These are phyloP conservation scores for Backusella psychrophila DNA, from an alignment of 192 early-diverging fungal species.

Conservation along the genomic window DNA sequence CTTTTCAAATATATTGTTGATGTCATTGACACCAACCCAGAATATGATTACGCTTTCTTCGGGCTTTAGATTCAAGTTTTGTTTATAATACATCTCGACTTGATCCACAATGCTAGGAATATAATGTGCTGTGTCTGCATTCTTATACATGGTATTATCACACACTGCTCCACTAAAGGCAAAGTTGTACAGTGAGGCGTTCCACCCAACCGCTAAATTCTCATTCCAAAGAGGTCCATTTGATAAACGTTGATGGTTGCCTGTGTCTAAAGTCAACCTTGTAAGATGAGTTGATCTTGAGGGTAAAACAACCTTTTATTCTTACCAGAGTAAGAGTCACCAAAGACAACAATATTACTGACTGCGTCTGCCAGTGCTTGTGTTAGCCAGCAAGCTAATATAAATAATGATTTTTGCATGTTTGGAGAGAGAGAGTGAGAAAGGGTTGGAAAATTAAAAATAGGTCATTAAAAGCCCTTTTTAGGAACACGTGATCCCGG, in stretches of 20 bases:
- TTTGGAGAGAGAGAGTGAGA: not conserved
- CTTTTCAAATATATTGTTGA: not conserved
- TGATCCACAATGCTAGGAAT: slow-evolving; percentile 35
- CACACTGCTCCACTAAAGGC: slow-evolving; percentile 35
- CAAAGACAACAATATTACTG: slow-evolving; percentile 40
- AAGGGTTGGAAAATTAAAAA: not conserved
- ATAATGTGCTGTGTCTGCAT: not conserved
- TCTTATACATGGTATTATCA: slow-evolving; percentile 13
- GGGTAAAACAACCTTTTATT: not conserved
- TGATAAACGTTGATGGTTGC: slow-evolving; percentile 20
- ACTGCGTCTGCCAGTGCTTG: not conserved
- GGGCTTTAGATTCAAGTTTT: slow-evolving; percentile 22
- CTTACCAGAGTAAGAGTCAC: slow-evolving; percentile 38
- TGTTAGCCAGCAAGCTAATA: not conserved
- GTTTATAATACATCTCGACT: slow-evolving; percentile 34
- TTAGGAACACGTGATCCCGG: not conserved
- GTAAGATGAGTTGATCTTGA: not conserved
- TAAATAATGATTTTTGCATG: not conserved
- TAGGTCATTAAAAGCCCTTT: not conserved
- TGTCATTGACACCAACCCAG: slow-evolving; percentile 34
- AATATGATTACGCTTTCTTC: slow-evolving; percentile 34
- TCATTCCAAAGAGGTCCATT: slow-evolving; percentile 42
- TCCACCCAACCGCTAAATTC: slow-evolving; percentile 33
- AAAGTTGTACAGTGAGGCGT: slow-evolving; percentile 33
- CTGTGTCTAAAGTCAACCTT: slow-evolving; percentile 16